These are phyloP conservation scores for Fraxinus anomala DNA, from an alignment of 257 asterid genomes.

Conservation along the genomic window DNA sequence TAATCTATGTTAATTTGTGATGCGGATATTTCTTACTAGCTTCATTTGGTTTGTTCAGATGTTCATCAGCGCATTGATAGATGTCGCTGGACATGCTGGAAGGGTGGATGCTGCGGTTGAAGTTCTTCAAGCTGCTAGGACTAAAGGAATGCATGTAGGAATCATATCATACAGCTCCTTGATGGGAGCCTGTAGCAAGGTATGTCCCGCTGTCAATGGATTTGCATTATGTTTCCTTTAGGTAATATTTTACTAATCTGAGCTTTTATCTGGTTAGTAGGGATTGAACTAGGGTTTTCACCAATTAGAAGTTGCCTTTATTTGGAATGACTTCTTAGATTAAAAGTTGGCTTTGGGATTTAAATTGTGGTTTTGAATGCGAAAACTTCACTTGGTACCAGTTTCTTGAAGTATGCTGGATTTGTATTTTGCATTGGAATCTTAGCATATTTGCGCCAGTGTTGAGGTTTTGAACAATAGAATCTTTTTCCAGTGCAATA, in stretches of 20 bases:
- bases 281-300: conserved; percentile 17
- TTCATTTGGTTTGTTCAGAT: conserved; percentile 50
- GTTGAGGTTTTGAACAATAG: neutral
- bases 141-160: conserved; percentile 77
- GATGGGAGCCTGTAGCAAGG: conserved; percentile 99
- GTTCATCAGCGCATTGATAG: conserved; percentile 94
- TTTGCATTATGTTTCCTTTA: conserved; percentile 7
- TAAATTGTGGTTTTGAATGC: neutral
- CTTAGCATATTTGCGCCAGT: neutral
- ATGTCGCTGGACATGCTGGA: conserved; percentile 97
- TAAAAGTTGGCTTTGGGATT: neutral
- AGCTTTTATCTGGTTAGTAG: conserved; percentile 18
- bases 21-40: conserved; percentile 21
- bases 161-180: conserved; percentile 85
- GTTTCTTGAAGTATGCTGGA: neutral
- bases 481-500: neutral
- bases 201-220: conserved; percentile 33
- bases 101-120: conserved; percentile 91
- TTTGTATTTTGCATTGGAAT: neutral
- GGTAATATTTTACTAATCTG: conserved; percentile 21
- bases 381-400: neutral
- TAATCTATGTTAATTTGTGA: conserved; percentile 8
- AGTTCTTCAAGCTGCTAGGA: conserved; percentile 72
- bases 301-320: neutral
- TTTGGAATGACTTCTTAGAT: neutral